A percentile compares a stretch with the other conserved stretches of the same genome.
These are phyloP conservation scores for Coemansia sp. DNA, from an alignment of 192 early-diverging fungal species.

Conservation along the genomic window DNA sequence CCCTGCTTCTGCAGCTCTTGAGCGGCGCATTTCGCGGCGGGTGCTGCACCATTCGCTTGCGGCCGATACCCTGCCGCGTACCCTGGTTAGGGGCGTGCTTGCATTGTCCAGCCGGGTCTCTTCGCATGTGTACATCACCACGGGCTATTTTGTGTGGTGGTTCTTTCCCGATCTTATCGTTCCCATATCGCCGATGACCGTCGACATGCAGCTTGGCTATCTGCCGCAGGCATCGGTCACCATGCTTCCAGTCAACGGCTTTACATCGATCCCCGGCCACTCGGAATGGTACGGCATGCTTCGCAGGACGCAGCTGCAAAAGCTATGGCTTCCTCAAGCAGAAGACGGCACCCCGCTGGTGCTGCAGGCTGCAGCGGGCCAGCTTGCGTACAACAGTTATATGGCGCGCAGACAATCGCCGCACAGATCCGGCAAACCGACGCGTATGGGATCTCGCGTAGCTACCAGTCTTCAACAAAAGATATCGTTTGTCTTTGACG, in stretches of 20 bases:
- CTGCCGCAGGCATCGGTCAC: slow-evolving; percentile 3
- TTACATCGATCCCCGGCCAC: slow-evolving; percentile 9
- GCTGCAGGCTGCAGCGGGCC: slow-evolving; percentile 7
- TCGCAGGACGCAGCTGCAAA: slow-evolving; percentile 24
- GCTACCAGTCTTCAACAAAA: background rate
- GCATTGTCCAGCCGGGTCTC: slow-evolving; percentile 13
- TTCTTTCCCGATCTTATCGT: slow-evolving; percentile 39
- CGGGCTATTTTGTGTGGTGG: slow-evolving; percentile 37
- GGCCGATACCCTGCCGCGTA: slow-evolving; percentile 24
- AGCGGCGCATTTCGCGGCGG: slow-evolving; percentile 28
- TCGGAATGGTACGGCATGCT: slow-evolving; percentile 53
- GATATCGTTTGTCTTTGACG: background rate
- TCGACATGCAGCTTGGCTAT: slow-evolving; percentile 41
- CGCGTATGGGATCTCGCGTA: background rate
- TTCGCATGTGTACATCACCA: slow-evolving; percentile 15
- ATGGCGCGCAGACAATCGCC: background rate
- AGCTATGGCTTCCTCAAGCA: slow-evolving; percentile 35
- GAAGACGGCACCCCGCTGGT: slow-evolving; percentile 45
- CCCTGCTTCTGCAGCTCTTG: background rate
- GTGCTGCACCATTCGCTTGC: slow-evolving; percentile 23
- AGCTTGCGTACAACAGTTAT: background rate
- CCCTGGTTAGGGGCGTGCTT: slow-evolving; percentile 23
- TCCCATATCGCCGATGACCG: slow-evolving; percentile 25
- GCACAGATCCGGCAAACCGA: background rate
- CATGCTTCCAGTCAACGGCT: background rate